phyloP scores from a whole-genome alignment of 805 yeast genomes.

The Nakazawaea ambrosiae region DNA sequence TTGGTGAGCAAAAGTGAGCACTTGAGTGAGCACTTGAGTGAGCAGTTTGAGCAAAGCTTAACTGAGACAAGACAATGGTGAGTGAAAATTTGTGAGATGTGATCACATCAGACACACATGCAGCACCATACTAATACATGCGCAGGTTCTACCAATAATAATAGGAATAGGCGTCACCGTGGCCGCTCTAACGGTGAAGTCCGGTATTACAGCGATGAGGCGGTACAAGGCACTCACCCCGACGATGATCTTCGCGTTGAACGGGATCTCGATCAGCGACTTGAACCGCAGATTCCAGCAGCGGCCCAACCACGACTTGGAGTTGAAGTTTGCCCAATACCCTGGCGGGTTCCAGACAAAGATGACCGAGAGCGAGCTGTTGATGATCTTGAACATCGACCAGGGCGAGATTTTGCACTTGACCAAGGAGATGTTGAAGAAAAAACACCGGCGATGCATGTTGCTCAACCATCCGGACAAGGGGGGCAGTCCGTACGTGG shows the following conservation, averaged over 20 bases:
- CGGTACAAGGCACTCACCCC: constrained; percentile 26
- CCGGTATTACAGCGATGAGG: constrained; percentile 26
- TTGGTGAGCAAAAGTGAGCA: no score
- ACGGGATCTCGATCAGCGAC: constrained; percentile 22
- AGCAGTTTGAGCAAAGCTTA: no score
- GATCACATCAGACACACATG: no score
- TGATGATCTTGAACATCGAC: constrained; percentile 53
- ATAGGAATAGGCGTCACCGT: constrained; percentile 49
- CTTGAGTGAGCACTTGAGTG: no score
- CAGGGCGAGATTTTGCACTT: constrained; percentile 48
- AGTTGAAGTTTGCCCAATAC: constrained; percentile 27
- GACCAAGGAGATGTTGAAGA: constrained; percentile 46
- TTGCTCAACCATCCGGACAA: constrained; percentile 82
- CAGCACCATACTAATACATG: no score
- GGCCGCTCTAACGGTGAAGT: constrained; percentile 39
- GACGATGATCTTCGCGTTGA: constrained; percentile 31
- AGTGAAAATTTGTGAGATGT: no score
- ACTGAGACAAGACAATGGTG: no score
- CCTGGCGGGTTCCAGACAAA: constrained; percentile 57
- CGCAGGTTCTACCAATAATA: constrained; percentile 43
- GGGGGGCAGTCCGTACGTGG: constrained; percentile 78
- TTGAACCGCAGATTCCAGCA: constrained; percentile 8
- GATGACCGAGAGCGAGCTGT: constrained; percentile 69
- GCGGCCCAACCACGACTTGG: constrained; percentile 14
- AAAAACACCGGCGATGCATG: constrained; percentile 71